Conservation (phyloP, 306 rosid species). For the Psophocarpus tetragonolobus region DNA sequence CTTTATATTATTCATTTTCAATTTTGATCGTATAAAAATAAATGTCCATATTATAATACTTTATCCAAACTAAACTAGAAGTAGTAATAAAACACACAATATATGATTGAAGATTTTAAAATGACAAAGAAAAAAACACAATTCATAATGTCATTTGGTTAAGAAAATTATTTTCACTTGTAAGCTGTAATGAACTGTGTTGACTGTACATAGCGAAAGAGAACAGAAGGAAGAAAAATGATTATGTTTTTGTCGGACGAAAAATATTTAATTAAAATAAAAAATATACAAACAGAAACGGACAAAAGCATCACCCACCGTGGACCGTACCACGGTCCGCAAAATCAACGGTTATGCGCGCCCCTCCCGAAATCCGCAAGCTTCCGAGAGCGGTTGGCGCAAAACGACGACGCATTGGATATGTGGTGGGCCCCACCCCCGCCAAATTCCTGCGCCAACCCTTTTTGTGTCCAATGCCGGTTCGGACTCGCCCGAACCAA, state of each 20-base stretch:
- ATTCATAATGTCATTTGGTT: background rate
- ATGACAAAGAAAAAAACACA: background rate
- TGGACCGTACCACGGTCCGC: background rate
- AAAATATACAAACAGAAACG: background rate
- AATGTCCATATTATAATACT: too few species aligned
- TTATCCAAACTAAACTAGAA: too few species aligned
- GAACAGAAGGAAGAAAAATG: background rate
- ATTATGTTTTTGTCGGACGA: background rate
- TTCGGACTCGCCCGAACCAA: constrained; percentile 81
- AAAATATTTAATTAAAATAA: background rate
- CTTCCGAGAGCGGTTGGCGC: constrained; percentile 37
- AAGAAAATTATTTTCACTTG: background rate
- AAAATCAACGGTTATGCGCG: constrained; percentile 31
- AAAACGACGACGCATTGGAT: constrained; percentile 20
- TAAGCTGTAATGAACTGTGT: background rate
- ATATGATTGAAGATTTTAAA: too few species aligned
- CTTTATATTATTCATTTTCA: too few species aligned
- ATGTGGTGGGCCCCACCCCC: constrained; percentile 33
- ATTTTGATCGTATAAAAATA: too few species aligned
- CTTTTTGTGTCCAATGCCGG: constrained; percentile 40
- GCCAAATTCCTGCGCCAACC: constrained; percentile 25
- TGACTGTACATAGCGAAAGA: background rate
- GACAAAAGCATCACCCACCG: background rate
- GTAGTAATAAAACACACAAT: background rate
- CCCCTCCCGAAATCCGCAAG: constrained; percentile 37